Conservation (phyloP, 2,329 filamentous ascomycete species). For the Penicillium sp. region DNA sequence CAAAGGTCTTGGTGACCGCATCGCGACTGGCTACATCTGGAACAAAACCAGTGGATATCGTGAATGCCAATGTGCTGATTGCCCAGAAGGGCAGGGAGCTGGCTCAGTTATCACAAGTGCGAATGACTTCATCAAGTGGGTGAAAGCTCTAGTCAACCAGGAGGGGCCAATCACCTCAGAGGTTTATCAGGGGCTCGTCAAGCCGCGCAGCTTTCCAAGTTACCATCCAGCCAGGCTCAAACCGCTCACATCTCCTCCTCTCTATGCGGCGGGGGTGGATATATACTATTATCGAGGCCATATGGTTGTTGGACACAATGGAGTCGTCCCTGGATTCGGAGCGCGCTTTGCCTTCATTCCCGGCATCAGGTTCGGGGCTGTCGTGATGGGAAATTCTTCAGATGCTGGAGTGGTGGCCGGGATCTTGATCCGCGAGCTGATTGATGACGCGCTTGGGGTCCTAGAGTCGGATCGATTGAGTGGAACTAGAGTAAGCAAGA, state of each 20-base stretch:
- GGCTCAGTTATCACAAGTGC: conserved; percentile 44
- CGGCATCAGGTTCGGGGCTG: conserved; percentile 28
- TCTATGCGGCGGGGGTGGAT: conserved; percentile 30
- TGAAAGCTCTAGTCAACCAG: conserved; percentile 32
- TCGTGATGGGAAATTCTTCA: conserved; percentile 32
- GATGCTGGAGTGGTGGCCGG: conserved; percentile 12
- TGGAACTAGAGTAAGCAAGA: neutral
- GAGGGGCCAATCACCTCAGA: conserved; percentile 26
- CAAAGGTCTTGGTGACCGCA: conserved; percentile 24
- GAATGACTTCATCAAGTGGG: conserved; percentile 34
- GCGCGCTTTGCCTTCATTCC: conserved; percentile 32
- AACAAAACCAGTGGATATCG: conserved; percentile 29
- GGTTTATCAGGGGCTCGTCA: conserved; percentile 26
- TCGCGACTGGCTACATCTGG: conserved; percentile 51
- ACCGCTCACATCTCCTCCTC: conserved; percentile 24
- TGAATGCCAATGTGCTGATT: conserved; percentile 28
- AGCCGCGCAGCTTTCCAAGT: conserved; percentile 25
- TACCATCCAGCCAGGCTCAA: conserved; percentile 15
- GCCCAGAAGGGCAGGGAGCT: conserved; percentile 42
- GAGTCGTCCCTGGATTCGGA: conserved; percentile 29
- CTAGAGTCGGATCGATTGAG: neutral
- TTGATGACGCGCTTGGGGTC: conserved; percentile 25
- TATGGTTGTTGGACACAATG: conserved; percentile 33
- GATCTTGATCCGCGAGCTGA: conserved; percentile 23
- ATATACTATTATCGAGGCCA: conserved; percentile 31